These are phyloP conservation scores for Cystobasidium sp. DNA, from an alignment of 1,284 basidiomycete species.

Conservation along the genomic window DNA sequence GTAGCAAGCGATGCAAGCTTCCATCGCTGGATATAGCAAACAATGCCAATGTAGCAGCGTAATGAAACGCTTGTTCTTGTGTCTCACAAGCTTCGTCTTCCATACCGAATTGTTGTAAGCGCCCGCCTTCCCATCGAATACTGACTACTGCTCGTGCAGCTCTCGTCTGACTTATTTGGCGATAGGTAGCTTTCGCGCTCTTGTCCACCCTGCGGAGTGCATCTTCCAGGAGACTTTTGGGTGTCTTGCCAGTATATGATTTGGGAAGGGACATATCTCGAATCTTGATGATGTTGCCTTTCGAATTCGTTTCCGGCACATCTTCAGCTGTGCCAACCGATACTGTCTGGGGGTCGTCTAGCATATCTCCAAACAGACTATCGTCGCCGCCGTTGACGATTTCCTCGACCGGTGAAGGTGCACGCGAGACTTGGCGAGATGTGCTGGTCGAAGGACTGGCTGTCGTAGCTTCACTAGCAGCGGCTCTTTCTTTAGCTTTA, in stretches of 20 bases:
- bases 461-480: neutral
- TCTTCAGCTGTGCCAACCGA: slow-evolving; percentile 41
- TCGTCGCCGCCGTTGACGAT: slow-evolving; percentile 55
- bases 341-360: slow-evolving; percentile 68
- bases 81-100: slow-evolving; percentile 80
- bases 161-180: slow-evolving; percentile 69
- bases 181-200: slow-evolving; percentile 74
- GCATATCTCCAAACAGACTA: slow-evolving; percentile 74
- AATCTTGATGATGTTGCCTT: slow-evolving; percentile 67
- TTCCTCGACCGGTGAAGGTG: neutral
- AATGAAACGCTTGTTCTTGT: slow-evolving; percentile 83
- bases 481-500: slow-evolving; percentile 20
- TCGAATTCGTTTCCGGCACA: slow-evolving; percentile 59
- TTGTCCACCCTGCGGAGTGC: slow-evolving; percentile 67
- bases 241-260: slow-evolving; percentile 72
- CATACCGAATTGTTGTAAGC: slow-evolving; percentile 77
- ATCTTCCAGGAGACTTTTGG: slow-evolving; percentile 71
- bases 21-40: slow-evolving; percentile 54
- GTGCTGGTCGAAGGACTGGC: neutral
- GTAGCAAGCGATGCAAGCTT: slow-evolving; percentile 62
- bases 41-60: slow-evolving; percentile 82
- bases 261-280: slow-evolving; percentile 80
- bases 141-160: slow-evolving; percentile 72
- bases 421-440: neutral
- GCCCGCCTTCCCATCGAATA: slow-evolving; percentile 71